A percentile compares a stretch with the other conserved stretches of the same genome.
These are phyloP conservation scores for Podospora fimiseda DNA, from an alignment of 495 filamentous ascomycete genomes.

Conservation along the genomic window DNA sequence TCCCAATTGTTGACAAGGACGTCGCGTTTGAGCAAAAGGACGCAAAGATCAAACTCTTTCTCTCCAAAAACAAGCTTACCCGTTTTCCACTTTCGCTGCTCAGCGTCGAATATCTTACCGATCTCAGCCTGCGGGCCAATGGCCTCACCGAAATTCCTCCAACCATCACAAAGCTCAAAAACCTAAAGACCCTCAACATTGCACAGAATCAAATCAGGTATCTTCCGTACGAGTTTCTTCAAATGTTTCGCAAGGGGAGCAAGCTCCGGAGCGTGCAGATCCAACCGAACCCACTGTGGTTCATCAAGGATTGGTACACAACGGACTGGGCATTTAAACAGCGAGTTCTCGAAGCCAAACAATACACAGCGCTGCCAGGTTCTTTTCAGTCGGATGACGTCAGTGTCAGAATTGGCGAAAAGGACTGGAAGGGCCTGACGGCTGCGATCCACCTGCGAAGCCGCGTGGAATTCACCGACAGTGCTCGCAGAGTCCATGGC, in stretches of 20 bases:
- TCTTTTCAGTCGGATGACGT: no score
- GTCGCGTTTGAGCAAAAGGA: slow-evolving; percentile 34
- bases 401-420: no score
- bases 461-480: slow-evolving; percentile 20
- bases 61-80: slow-evolving; percentile 54
- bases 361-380: slow-evolving; percentile 10
- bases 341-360: not conserved
- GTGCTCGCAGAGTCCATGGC: slow-evolving; percentile 1
- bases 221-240: slow-evolving; percentile 66
- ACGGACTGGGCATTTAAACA: not conserved
- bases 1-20: slow-evolving; percentile 34
- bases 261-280: slow-evolving; percentile 32
- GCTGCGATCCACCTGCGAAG: slow-evolving; percentile 17
- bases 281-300: slow-evolving; percentile 45
- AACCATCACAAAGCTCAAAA: slow-evolving; percentile 55
- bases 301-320: slow-evolving; percentile 16
- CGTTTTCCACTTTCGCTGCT: slow-evolving; percentile 47
- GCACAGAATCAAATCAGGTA: slow-evolving; percentile 60
- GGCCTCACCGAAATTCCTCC: slow-evolving; percentile 57
- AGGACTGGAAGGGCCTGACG: slow-evolving; percentile 10
- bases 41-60: slow-evolving; percentile 56
- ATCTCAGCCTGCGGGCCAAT: slow-evolving; percentile 70
- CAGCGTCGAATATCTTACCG: slow-evolving; percentile 51
- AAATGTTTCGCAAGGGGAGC: slow-evolving; percentile 42
- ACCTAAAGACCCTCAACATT: slow-evolving; percentile 62